A percentile compares a stretch with the other conserved stretches of the same genome.
Conservation (phyloP, 129 eudicot genomes). For the Heracleum sosnowskyi region DNA sequence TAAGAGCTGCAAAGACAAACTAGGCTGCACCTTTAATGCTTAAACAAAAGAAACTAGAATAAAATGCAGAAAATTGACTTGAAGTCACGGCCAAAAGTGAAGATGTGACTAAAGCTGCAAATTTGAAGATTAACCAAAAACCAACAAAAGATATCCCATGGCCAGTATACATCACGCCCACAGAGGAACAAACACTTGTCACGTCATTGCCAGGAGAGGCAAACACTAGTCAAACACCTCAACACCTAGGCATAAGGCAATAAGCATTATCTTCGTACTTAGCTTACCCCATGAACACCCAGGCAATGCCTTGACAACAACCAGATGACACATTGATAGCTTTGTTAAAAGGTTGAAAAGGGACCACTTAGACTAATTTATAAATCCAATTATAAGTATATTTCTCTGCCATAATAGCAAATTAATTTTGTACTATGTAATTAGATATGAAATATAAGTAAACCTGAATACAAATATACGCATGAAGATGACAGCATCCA, state of each 20-base stretch:
- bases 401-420: background rate
- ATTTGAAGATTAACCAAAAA: background rate
- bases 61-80: background rate
- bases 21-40: background rate
- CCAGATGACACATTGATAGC: background rate
- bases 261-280: background rate
- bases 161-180: background rate
- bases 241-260: background rate
- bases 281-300: background rate
- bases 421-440: background rate
- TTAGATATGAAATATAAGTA: background rate
- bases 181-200: background rate
- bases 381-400: background rate
- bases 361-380: background rate
- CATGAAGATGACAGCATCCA: conserved; percentile 93
- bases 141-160: too few relatives aligned
- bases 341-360: background rate
- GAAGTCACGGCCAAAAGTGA: background rate
- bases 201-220: background rate
- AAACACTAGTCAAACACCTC: too few relatives aligned
- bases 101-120: background rate
- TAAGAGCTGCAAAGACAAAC: background rate
- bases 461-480: conserved; percentile 71
- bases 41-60: background rate
- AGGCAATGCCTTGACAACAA: background rate